A percentile compares a stretch with the other conserved stretches of the same genome.
These are phyloP conservation scores for Allium sativum DNA, from an alignment of 106 monocot genomes.

Conservation along the genomic window DNA sequence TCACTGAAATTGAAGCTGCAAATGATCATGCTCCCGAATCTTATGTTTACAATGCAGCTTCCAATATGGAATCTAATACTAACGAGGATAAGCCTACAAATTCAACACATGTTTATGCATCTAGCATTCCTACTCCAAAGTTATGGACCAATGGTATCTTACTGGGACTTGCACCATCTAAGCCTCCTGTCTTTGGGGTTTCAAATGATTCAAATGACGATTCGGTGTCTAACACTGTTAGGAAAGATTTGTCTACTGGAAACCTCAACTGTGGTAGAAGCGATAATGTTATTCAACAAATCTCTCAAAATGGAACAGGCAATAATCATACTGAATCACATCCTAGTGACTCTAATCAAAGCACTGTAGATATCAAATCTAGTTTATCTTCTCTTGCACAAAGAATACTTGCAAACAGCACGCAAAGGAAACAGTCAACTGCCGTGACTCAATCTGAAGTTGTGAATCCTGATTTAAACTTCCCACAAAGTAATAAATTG, in stretches of 20 bases:
- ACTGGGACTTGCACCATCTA: constrained; percentile 88
- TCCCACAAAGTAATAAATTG: constrained; percentile 16
- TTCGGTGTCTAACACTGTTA: no score
- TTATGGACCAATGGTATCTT: constrained; percentile 93
- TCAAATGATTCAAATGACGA: not conserved
- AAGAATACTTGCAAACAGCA: constrained; percentile 45
- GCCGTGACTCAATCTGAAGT: constrained; percentile 5
- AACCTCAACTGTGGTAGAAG: no score
- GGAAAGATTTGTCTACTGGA: no score
- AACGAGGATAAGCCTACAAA: constrained; percentile 1
- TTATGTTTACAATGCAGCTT: no score
- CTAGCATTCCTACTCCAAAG: constrained; percentile 21
- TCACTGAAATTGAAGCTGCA: no score
- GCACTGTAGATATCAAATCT: constrained; percentile 21
- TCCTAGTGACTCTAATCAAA: constrained; percentile 13
- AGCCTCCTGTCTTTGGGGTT: constrained; percentile 48
- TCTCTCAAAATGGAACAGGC: no score
- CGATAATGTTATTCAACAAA: no score
- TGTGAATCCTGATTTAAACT: constrained; percentile 8
- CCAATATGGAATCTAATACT: not conserved
- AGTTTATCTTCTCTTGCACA: constrained; percentile 53
- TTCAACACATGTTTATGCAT: constrained; percentile 12
- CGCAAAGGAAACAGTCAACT: constrained; percentile 39
- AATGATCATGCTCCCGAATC: no score
- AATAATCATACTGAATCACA: constrained; percentile 6